Evolutionary conservation across 2,329 filamentous ascomycete genomes (phyloP), one percentile per base, ranked within the genome.

Genomic region (Leptographium flavum): DNA sequence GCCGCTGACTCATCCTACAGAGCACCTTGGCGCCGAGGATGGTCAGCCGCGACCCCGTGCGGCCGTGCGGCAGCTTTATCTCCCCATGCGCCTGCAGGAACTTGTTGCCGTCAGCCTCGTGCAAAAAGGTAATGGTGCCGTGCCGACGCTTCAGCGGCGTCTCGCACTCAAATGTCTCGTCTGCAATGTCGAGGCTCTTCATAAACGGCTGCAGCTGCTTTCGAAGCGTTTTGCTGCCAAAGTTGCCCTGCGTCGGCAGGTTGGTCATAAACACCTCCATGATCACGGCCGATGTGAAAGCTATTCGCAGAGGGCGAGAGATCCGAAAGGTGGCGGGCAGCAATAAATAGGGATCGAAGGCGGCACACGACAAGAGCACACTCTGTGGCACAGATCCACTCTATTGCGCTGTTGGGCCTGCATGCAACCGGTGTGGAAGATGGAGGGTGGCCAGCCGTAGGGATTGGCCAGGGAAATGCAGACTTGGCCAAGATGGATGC

Each of bases 181-280:
- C 42, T 1, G 48, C 25, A 40, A 75, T 70, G 1, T 50, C 47
- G 2, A 76, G 57, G 0, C 40, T 50, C 0, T 56, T 53, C 55
- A 74, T 63, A 25, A 62, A 55, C 0, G 65, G 63, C 15, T 52
- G 43, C 2, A 76, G 59, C 42, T 67, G 63, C 0, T 45, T 52
- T 11, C 52, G 54, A 10, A 76, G 55, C 7, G 51, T 52, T 0
- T 61, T 52, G 3, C 67, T 60, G 10, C 61, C 57, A 27, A 73
- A 51, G 25, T 63, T 32, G 14, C 44, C 56, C 10, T 43, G 27
- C 9, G 43, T 17, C 1, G 70, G 69, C 14, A 76, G 58, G 11
- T 65, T 63, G 14, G 44, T 49, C 28, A 74, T 52, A 31, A 65
- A 65, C 11, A 69, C 62, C 49, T 74, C 69, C 65, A 75, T 73